Percentiles rank a stretch among this genome's conserved stretches.
Evolutionary conservation across 2,329 filamentous ascomycete species (phyloP).

Genomic region (Cordyceps cicadae): DNA sequence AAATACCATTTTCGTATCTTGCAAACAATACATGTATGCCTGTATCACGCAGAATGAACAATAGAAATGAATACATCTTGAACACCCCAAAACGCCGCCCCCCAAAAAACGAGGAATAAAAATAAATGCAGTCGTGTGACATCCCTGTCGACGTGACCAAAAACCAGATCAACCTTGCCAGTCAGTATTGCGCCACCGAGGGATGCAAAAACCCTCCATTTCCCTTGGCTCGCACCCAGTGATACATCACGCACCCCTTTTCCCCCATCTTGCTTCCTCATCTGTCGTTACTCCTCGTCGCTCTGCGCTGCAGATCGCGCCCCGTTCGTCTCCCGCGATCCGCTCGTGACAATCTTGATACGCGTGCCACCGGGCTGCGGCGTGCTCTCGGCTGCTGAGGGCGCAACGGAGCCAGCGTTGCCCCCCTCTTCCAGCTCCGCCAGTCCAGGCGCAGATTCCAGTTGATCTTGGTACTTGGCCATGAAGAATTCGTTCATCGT

Average conservation of each 20-base stretch:
- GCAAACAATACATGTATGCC: neutral
- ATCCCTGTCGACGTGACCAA: neutral
- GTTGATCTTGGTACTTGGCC: slow-evolving; percentile 43
- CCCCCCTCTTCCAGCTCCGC: slow-evolving; percentile 44
- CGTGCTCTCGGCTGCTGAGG: slow-evolving; percentile 54
- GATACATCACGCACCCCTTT: slow-evolving; percentile 9
- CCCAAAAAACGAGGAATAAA: slow-evolving; percentile 15
- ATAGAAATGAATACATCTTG: neutral
- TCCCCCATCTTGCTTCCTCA: slow-evolving; percentile 13
- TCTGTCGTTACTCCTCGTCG: slow-evolving; percentile 40
- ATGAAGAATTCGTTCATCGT: slow-evolving; percentile 68
- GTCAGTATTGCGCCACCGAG: slow-evolving; percentile 12
- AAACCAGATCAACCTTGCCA: slow-evolving; percentile 10
- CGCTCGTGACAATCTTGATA: slow-evolving; percentile 58
- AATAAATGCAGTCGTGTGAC: slow-evolving; percentile 12
- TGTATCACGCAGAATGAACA: neutral
- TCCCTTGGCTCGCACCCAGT: slow-evolving; percentile 10
- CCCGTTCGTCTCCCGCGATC: slow-evolving; percentile 30
- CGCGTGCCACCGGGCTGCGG: slow-evolving; percentile 55
- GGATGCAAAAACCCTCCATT: slow-evolving; percentile 6
- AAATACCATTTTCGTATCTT: neutral
- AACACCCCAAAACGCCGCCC: slow-evolving; percentile 18
- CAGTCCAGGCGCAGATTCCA: slow-evolving; percentile 47
- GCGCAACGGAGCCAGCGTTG: slow-evolving; percentile 32
- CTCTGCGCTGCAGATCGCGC: slow-evolving; percentile 37